Base-by-base conservation (phyloP, 2,329 filamentous ascomycete species). In the Xylaria sp. region DNA sequence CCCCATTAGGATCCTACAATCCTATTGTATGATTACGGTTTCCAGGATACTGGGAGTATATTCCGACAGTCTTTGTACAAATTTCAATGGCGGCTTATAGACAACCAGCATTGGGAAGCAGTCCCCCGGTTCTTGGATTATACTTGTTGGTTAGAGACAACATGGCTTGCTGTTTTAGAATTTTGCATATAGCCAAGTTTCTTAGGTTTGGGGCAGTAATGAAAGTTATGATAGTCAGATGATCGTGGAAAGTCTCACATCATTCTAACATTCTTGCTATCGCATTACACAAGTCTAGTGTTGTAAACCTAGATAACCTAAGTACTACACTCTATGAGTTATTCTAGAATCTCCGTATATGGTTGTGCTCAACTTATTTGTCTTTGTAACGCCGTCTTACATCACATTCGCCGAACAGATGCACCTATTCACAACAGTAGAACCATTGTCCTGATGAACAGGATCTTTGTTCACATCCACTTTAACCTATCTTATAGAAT, bases 91-190 rank as follows among this genome's bases (percentile, higher is more conserved):
- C n/a, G 69, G 59, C 58, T 70, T 68, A 27, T 70, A 66, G 62
- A 69, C 44, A 66, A 66, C 44, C 59, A 64, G 66, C 63, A 71
- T 72, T 57, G 66, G 69, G 64, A 59, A 57, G 63, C 61, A 66
- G 35, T 61, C 60, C 54, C 55, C 23, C 47, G 68, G 44, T 54
- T 65, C 25, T 72, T 63, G 63, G 60, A 42, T 69, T 60, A 64
- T 64, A 51, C 42, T 42, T 50, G 57, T 67, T 70, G 69, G 67
- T 37, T 70, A 65, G 55, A 68, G 35, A 48, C 44, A 37, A 40
- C 60, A 25, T 47, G 51, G 66, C 57, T 62, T 40, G 29, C 21
- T 61, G 25, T 6, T 42, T 40, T 55, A 48, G 44, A 29, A 53
- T 66, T 63, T 60, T 62, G 40, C 57, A 60, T 68, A 25, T 62